Conservation (phyloP, 129 eudicot species). For the Daucus carota region DH1_v3.0 NC_030384.2:50396001-50396500, state of each 20-base stretch:
- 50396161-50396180: neutral
- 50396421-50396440: neutral
- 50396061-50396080: constrained; percentile 24
- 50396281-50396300: neutral
- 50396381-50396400: constrained; percentile 5
- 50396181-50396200: neutral
- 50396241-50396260: constrained; percentile 8
- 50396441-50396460: neutral
- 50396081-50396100: constrained; percentile 7
- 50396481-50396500: neutral
- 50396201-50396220: too few relatives aligned
- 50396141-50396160: neutral
- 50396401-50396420: neutral
- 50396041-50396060: constrained; percentile 55
- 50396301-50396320: neutral
- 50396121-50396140: constrained; percentile 10
- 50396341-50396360: neutral
- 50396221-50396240: neutral
- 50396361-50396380: constrained; percentile 3
- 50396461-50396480: neutral
- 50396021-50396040: constrained; percentile 30
- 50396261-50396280: neutral
- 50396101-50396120: constrained; percentile 4
- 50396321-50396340: too few relatives aligned
- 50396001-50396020: constrained; percentile 15